phyloP scores from a whole-genome alignment of 495 filamentous ascomycete species.

The Cercophora samala region DNA sequence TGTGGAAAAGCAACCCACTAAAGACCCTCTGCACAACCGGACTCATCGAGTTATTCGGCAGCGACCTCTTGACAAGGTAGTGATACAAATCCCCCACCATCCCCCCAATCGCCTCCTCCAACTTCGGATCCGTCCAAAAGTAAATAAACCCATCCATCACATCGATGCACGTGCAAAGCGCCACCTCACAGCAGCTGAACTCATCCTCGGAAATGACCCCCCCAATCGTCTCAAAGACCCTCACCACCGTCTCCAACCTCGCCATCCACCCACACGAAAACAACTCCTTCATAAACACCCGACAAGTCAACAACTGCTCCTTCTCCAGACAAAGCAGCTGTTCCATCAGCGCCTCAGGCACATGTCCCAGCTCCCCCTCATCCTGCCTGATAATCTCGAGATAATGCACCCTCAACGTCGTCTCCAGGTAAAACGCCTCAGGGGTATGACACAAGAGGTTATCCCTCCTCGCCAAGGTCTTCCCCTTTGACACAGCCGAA shows the following conservation, averaged over 20 bases:
- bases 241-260: conserved; percentile 38
- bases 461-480: conserved; percentile 47
- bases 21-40: conserved; percentile 62
- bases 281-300: conserved; percentile 50
- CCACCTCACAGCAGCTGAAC: conserved; percentile 73
- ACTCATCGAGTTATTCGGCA: conserved; percentile 64
- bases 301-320: conserved; percentile 58
- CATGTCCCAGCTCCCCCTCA: conserved; percentile 34
- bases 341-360: conserved; percentile 49
- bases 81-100: conserved; percentile 72
- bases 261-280: conserved; percentile 44
- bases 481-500: conserved; percentile 32
- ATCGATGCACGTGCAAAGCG: conserved; percentile 64
- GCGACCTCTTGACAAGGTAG: conserved; percentile 64
- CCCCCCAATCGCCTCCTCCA: conserved; percentile 49
- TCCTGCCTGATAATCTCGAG: conserved; percentile 39
- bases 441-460: conserved; percentile 44
- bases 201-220: conserved; percentile 60
- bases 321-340: conserved; percentile 57
- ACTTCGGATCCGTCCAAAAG: conserved; percentile 57
- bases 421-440: conserved; percentile 48
- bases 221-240: conserved; percentile 48
- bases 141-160: conserved; percentile 62
- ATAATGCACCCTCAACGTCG: conserved; percentile 38
- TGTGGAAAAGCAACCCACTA: conserved; percentile 60